A percentile compares a stretch with the other conserved stretches of the same genome.
Evolutionary conservation across 441 rosid genomes (phyloP).

Genomic region (Capsella rubella): DNA sequence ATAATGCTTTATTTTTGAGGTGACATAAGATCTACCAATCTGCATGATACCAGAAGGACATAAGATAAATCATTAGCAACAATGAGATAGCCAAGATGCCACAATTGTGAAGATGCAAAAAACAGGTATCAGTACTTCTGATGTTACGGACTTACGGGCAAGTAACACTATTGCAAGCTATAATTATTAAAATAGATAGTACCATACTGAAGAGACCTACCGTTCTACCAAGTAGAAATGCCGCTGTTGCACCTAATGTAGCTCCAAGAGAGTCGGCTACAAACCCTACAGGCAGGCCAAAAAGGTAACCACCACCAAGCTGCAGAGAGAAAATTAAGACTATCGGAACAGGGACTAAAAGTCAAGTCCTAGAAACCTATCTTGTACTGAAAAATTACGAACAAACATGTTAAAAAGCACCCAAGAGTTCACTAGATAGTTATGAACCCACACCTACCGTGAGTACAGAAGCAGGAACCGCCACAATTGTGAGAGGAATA

Average conservation of each 20-base stretch:
- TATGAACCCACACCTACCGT: slow-evolving; percentile 65
- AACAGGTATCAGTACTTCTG: slow-evolving; percentile 18
- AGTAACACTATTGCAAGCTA: neutral
- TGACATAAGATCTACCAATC: slow-evolving; percentile 61
- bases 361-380: neutral
- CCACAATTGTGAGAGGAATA: slow-evolving; percentile 91
- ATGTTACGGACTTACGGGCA: neutral
- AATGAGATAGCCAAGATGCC: slow-evolving; percentile 11
- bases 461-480: slow-evolving; percentile 97
- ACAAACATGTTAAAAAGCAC: slow-evolving; percentile 16
- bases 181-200: slow-evolving; percentile 7
- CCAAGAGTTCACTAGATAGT: slow-evolving; percentile 5
- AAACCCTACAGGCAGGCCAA: slow-evolving; percentile 59
- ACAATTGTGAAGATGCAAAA: slow-evolving; percentile 10
- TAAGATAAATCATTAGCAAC: slow-evolving; percentile 2
- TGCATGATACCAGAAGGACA: slow-evolving; percentile 39
- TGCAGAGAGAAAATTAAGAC: slow-evolving; percentile 25
- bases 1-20: slow-evolving; percentile 62
- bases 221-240: slow-evolving; percentile 70
- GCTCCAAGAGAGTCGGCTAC: slow-evolving; percentile 67
- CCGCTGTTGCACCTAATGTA: slow-evolving; percentile 62
- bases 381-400: neutral
- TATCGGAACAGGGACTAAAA: slow-evolving; percentile 14
- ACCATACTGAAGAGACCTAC: slow-evolving; percentile 45
- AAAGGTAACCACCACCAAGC: slow-evolving; percentile 72